phyloP scores from a whole-genome alignment of 768 basidiomycete species.

The Xerocomus spinulosus region DNA sequence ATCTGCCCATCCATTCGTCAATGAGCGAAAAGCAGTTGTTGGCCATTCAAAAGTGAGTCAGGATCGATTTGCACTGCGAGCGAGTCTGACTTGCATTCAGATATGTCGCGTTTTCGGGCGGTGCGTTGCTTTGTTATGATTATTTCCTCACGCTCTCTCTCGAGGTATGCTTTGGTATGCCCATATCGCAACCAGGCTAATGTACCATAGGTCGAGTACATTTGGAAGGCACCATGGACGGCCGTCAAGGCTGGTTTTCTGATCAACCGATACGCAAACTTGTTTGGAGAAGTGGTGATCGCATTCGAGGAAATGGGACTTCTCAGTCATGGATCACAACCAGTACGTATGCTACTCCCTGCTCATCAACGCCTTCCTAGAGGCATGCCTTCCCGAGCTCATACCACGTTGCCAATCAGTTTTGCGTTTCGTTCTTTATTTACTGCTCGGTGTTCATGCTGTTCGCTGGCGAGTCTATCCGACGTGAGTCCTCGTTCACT shows the following conservation, averaged over 20 bases:
- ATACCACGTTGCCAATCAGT: not conserved
- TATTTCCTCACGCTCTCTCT: conserved; percentile 8
- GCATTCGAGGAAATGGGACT: conserved; percentile 1
- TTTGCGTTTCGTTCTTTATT: conserved; percentile 8
- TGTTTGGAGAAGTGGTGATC: conserved; percentile 10
- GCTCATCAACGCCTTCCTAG: not conserved
- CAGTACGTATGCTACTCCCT: not conserved
- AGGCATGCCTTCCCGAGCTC: not conserved
- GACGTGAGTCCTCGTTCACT: conserved; percentile 5
- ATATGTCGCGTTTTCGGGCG: conserved; percentile 1
- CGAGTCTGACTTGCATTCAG: not conserved
- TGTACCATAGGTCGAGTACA: conserved; percentile 8
- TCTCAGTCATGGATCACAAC: not conserved
- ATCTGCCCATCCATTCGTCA: not conserved
- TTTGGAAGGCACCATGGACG: conserved; percentile 16
- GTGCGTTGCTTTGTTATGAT: conserved; percentile 6
- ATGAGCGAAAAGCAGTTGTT: not conserved
- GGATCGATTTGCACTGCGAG: not conserved
- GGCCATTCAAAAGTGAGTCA: not conserved
- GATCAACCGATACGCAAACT: conserved; percentile 15
- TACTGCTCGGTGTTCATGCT: conserved; percentile 7
- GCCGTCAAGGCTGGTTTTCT: conserved; percentile 11
- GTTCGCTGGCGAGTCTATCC: conserved; percentile 12
- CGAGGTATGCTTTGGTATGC: conserved; percentile 2
- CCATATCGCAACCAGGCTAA: no score